Conservation (phyloP, 2,329 filamentous ascomycete genomes). For the Colletotrichum neosansevieriae region DNA sequence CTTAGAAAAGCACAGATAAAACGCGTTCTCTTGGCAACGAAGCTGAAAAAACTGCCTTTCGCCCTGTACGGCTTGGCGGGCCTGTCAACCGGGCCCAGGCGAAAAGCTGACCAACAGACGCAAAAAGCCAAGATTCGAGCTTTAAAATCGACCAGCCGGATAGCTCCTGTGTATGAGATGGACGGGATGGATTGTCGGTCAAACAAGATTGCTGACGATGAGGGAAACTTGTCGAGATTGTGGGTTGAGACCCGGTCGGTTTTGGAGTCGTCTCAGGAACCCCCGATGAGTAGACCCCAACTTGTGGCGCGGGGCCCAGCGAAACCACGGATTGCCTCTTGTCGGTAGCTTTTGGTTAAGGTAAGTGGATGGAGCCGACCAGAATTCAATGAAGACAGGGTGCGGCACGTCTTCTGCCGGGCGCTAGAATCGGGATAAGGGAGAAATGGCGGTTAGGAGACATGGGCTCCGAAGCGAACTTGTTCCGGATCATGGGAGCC, state of each 20-base stretch:
- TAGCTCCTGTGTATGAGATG: constrained; percentile 29
- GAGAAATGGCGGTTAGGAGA: neutral
- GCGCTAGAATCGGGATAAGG: neutral
- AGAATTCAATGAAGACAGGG: neutral
- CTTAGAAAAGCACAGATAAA: constrained; percentile 9
- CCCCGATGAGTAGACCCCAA: constrained; percentile 21
- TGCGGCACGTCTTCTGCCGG: constrained; percentile 24
- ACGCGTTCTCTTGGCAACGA: constrained; percentile 20
- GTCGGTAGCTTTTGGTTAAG: constrained; percentile 12
- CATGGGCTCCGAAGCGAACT: no score
- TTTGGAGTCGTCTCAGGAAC: constrained; percentile 40
- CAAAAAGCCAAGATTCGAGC: neutral
- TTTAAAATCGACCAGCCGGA: neutral
- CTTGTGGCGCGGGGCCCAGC: neutral
- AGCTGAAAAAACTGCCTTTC: neutral
- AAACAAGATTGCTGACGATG: neutral
- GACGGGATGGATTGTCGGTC: constrained; percentile 12
- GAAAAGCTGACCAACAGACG: neutral
- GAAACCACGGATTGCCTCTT: constrained; percentile 2
- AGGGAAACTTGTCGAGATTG: neutral
- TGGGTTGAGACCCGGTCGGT: constrained; percentile 33
- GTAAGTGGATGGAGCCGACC: neutral
- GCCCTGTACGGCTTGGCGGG: constrained; percentile 17
- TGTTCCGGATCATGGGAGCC: no score
- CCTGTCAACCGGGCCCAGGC: neutral